Evolutionary conservation across 805 yeast species (phyloP).

Genomic region (Cephaloascus albidus): DNA sequence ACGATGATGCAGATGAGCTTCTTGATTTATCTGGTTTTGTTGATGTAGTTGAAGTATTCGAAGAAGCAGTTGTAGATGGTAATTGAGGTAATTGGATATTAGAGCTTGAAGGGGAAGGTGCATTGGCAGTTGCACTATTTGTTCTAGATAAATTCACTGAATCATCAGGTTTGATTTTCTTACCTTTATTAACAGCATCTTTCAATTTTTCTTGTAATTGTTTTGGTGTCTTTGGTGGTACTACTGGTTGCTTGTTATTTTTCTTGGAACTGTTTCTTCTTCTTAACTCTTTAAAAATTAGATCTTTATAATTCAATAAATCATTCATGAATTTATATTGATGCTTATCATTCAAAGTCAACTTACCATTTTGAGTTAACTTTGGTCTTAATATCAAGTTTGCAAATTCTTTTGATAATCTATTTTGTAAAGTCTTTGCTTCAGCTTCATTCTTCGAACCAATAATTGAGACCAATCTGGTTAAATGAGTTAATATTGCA

Average conservation of each 20-base stretch:
- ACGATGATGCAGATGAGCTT: constrained; percentile 5
- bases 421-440: constrained; percentile 25
- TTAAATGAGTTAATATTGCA: constrained; percentile 70
- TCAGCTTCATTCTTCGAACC: constrained; percentile 28
- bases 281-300: constrained; percentile 55
- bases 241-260: background rate
- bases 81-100: too few species aligned
- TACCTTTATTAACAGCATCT: background rate
- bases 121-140: background rate
- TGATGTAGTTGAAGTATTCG: background rate
- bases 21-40: background rate
- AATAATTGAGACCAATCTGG: constrained; percentile 45
- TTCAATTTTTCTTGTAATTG: background rate
- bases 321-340: constrained; percentile 54
- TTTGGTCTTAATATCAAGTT: constrained; percentile 49
- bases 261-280: constrained; percentile 16
- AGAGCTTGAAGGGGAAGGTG: background rate
- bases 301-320: constrained; percentile 46
- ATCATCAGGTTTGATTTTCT: background rate
- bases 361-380: constrained; percentile 20
- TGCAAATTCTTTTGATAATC: constrained; percentile 61
- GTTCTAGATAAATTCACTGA: background rate
- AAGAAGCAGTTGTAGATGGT: background rate
- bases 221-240: background rate
- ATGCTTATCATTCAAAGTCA: constrained; percentile 49